phyloP scores from a whole-genome alignment of 192 early-diverging fungal species.

The Entomortierella lignicola region DNA sequence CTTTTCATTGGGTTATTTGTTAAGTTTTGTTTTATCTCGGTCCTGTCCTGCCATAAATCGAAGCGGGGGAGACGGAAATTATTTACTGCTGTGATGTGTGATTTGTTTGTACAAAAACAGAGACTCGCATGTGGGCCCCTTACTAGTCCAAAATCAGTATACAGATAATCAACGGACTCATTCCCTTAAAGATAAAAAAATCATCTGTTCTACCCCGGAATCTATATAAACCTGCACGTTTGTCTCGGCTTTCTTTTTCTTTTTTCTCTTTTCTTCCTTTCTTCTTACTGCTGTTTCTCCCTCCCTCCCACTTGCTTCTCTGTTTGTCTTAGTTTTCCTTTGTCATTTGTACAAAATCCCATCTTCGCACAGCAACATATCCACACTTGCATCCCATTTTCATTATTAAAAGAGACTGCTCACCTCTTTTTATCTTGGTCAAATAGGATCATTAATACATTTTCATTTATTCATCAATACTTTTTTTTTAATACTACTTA shows the following conservation, averaged over 20 bases:
- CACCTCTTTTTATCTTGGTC: constrained; percentile 23
- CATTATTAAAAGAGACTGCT: constrained; percentile 34
- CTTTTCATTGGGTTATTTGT: not conserved
- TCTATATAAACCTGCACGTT: constrained; percentile 35
- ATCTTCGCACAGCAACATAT: not conserved
- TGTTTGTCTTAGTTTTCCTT: not conserved
- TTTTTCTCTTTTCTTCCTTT: not conserved
- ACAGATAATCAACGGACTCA: constrained; percentile 16
- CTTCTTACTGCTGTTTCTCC: constrained; percentile 4
- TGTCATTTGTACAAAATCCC: constrained; percentile 3
- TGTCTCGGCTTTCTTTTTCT: constrained; percentile 16
- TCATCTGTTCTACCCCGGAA: constrained; percentile 12
- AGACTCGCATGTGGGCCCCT: not conserved
- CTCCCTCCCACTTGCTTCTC: constrained; percentile 1
- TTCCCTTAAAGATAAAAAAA: not conserved
- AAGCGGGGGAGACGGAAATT: not conserved
- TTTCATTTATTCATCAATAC: constrained; percentile 8
- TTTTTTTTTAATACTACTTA: too few species aligned
- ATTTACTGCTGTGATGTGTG: not conserved
- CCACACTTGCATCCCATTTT: constrained; percentile 3
- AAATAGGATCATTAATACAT: constrained; percentile 11
- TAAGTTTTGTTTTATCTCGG: constrained; percentile 6
- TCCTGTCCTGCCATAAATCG: constrained; percentile 8
- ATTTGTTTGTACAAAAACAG: not conserved
- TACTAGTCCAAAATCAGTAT: not conserved